Base-by-base conservation (phyloP, 345 rosid genomes). In the Aegle marmelos region DNA sequence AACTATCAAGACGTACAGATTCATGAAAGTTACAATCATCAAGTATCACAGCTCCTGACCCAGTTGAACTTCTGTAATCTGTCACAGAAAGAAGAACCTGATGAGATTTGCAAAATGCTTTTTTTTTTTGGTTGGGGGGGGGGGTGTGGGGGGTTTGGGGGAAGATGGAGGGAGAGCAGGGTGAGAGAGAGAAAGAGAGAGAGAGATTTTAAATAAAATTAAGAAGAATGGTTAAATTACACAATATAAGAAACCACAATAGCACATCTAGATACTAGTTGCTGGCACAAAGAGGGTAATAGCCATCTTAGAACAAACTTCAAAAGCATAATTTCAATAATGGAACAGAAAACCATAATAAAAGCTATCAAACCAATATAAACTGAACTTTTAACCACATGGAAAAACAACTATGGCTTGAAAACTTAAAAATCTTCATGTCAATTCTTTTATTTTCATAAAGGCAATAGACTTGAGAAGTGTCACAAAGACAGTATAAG, bases 1-100 rank as follows among this genome's bases (percentile, higher is more conserved):
- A 96, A 82, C 87, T 94, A 81, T 96, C 98, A 39, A 96, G 97
- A 74, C 94, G 95, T 50, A 96, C 98, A 78, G 99, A 94, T 89
- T 94, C 98, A 85, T 96, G 99, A 81, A 96, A 96, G 82, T 96
- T 96, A 86, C 99, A 94, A 86, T 96, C 99, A 80, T 96, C 99
- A 66, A 96, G 98, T 82, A 90, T 79, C 81, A 94, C 98, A 28
- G 85, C 84, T 74, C 97, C 98, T 70, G 97, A 87, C 30, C 97
- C 97, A 78, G 85, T 73, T 66, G 97, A 91, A 86, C 92, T 91
- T 88, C 92, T 85, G 76, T 96, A 94, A 81, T 96, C 99, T 94
- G 91, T 74, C 82, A 84, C 62, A 81, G 39, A 67, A 85, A 70
- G 79, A 72, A 78, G 76, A 41, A 48, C n/a, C 39, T 9, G 13